These are phyloP conservation scores for Cyberlindnera veronae DNA, from an alignment of 805 yeast species.

Conservation along the genomic window DNA sequence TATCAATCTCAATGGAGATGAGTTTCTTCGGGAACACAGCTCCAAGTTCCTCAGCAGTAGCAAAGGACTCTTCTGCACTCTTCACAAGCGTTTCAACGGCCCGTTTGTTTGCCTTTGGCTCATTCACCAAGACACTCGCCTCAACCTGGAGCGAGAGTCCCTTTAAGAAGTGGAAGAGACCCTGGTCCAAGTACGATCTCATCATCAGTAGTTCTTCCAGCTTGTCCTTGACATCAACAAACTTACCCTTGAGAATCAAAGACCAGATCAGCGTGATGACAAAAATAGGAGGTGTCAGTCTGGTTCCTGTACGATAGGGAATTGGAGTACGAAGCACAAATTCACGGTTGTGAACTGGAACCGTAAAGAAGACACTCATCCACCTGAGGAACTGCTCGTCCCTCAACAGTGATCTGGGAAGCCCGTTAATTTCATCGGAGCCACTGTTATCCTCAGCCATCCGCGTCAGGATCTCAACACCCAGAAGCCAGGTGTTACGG, in stretches of 20 bases:
- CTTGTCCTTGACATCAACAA: slow-evolving; percentile 18
- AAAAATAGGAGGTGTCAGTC: slow-evolving; percentile 12
- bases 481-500: slow-evolving; percentile 60
- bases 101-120: slow-evolving; percentile 5
- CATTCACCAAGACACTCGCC: slow-evolving; percentile 10
- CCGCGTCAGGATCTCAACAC: slow-evolving; percentile 46
- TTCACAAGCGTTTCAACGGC: slow-evolving; percentile 14
- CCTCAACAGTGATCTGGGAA: no score
- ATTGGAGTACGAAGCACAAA: neutral
- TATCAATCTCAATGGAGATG: slow-evolving; percentile 13
- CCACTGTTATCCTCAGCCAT: slow-evolving; percentile 14
- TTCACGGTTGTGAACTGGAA: no score
- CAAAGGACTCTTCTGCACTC: no score
- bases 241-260: slow-evolving; percentile 18
- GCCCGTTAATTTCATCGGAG: no score
- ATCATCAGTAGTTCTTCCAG: slow-evolving; percentile 15
- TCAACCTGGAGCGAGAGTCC: slow-evolving; percentile 25
- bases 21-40: slow-evolving; percentile 20
- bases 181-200: slow-evolving; percentile 23
- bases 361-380: no score
- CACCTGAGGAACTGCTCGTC: slow-evolving; percentile 27
- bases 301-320: slow-evolving; percentile 18
- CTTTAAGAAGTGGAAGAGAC: slow-evolving; percentile 23
- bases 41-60: slow-evolving; percentile 15
- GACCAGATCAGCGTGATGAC: slow-evolving; percentile 21